A percentile compares a stretch with the other conserved stretches of the same genome.
These are phyloP conservation scores for Colletotrichum sp. DNA, from an alignment of 2,329 filamentous ascomycete genomes.

Conservation along the genomic window DNA sequence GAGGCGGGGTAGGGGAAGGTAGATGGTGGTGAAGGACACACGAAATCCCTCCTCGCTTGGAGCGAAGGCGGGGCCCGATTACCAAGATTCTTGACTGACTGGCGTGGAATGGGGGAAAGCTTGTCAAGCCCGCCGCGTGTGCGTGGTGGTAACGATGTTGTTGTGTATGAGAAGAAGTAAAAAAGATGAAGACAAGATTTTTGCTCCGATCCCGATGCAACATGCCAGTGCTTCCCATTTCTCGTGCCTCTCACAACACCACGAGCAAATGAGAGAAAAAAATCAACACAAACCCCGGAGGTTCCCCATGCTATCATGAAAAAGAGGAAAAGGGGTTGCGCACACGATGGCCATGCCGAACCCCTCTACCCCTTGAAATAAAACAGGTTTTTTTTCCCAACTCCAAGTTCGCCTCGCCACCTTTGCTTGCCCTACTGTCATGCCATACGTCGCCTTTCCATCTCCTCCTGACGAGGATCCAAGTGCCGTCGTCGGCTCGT, in stretches of 20 bases:
- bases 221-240: constrained; percentile 13
- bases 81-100: neutral
- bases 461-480: constrained; percentile 21
- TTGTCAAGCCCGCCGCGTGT: neutral
- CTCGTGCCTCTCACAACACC: neutral
- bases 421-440: constrained; percentile 6
- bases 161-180: constrained; percentile 2
- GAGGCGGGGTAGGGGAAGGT: constrained; percentile 14
- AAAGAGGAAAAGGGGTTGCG: neutral
- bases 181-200: neutral
- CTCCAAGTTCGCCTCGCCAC: constrained; percentile 16
- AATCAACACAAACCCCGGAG: neutral
- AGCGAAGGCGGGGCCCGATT: neutral
- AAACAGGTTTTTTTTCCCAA: constrained; percentile 14
- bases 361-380: neutral
- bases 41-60: neutral
- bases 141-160: neutral
- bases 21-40: constrained; percentile 3
- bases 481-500: constrained; percentile 44
- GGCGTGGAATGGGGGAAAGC: neutral
- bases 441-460: constrained; percentile 19
- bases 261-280: neutral
- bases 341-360: neutral
- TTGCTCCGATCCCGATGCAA: constrained; percentile 20
- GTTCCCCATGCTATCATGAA: constrained; percentile 18